These are phyloP conservation scores for Chaetomium globosum DNA, from an alignment of 2,329 filamentous ascomycete species.

Conservation along the genomic window DNA sequence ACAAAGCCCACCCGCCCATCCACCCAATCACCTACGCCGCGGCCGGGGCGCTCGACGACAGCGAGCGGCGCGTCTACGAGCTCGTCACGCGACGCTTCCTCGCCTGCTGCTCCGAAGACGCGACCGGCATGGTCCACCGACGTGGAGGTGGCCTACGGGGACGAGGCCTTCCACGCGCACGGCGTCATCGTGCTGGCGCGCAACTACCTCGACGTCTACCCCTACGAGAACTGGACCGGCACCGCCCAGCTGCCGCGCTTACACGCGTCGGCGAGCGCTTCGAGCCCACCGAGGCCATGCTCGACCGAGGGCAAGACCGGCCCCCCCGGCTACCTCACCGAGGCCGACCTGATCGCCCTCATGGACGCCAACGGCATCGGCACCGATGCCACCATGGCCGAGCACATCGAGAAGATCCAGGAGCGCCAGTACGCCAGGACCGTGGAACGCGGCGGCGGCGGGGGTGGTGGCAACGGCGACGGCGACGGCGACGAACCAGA, in stretches of 20 bases:
- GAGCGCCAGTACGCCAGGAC: constrained; percentile 82
- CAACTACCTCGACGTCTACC: constrained; percentile 94
- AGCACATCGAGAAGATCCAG: constrained; percentile 96
- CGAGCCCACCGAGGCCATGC: constrained; percentile 82
- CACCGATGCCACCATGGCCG: constrained; percentile 98
- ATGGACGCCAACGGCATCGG: constrained; percentile 99
- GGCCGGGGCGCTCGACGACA: constrained; percentile 62
- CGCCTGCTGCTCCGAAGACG: constrained; percentile 94
- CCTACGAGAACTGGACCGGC: constrained; percentile 95
- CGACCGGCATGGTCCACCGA: constrained; percentile 83
- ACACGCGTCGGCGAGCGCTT: constrained; percentile 77
- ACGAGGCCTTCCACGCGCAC: constrained; percentile 78
- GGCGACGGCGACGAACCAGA: constrained; percentile 46
- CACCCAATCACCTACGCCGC: constrained; percentile 88
- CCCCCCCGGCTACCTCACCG: constrained; percentile 83
- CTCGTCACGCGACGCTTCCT: constrained; percentile 90
- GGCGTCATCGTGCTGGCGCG: constrained; percentile 82
- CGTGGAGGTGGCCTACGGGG: constrained; percentile 80
- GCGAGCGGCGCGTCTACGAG: constrained; percentile 82
- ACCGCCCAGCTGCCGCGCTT: constrained; percentile 81
- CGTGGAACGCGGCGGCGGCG: constrained; percentile 47
- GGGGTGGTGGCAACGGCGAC: constrained; percentile 7
- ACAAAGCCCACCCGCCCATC: constrained; percentile 96
- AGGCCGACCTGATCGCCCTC: constrained; percentile 89
- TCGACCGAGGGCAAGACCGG: constrained; percentile 89